Conservation (phyloP, 306 rosid genomes). For the Sesbania bispinosa region DNA sequence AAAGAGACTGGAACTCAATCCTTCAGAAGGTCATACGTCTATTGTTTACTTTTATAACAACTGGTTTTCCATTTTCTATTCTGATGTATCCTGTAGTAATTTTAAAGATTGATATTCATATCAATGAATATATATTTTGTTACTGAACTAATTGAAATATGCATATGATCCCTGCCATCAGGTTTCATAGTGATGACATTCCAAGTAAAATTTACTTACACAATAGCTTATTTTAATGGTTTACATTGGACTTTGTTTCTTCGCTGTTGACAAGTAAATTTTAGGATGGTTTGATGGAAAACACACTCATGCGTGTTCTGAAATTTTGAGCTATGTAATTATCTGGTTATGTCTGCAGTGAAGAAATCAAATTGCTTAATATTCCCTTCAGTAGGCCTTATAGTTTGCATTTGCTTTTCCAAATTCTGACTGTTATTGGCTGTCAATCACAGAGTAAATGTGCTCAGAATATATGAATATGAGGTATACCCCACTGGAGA, state of each 20-base stretch:
- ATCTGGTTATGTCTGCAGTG: background rate
- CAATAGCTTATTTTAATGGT: background rate
- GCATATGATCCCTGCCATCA: background rate
- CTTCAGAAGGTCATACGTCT: slow-evolving; percentile 46
- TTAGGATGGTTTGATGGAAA: background rate
- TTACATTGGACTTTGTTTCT: background rate
- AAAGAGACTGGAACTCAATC: slow-evolving; percentile 40
- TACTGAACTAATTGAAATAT: background rate
- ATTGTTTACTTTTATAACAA: slow-evolving; percentile 1
- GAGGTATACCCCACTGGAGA: background rate
- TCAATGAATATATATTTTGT: background rate
- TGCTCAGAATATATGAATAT: background rate
- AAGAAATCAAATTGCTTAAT: background rate
- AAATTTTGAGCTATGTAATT: slow-evolving; percentile 11
- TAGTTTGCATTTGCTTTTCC: background rate
- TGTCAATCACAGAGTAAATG: background rate
- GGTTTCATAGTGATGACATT: background rate
- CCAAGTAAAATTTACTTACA: background rate
- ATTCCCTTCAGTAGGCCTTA: background rate
- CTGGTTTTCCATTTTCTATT: background rate
- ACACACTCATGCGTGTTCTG: background rate
- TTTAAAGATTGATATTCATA: background rate
- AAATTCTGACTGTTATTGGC: background rate
- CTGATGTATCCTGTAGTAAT: background rate
- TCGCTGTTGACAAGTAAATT: background rate